phyloP scores from a whole-genome alignment of 345 rosid species.

The Salix exigua region DNA sequence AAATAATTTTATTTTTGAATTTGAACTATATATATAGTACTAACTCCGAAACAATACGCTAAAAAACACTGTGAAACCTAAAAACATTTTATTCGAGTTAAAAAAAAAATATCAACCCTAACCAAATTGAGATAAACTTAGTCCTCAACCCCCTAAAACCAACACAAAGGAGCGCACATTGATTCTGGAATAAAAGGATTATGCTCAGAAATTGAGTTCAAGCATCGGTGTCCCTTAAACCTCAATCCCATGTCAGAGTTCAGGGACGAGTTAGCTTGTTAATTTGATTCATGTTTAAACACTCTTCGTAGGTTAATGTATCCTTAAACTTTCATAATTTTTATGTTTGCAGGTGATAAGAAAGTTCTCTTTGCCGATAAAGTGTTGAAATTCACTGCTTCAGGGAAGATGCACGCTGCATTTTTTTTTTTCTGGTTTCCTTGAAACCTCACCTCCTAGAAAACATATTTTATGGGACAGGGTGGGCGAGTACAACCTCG shows the following conservation, averaged over 20 bases:
- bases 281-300: background rate
- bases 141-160: background rate
- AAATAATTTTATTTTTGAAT: no score
- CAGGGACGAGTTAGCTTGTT: background rate
- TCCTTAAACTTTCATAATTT: background rate
- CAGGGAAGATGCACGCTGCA: constrained; percentile 67
- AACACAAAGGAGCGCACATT: background rate
- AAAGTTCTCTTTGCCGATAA: constrained; percentile 81
- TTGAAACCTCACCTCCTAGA: no score
- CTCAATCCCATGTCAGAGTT: background rate
- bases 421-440: no score
- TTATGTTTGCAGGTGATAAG: constrained; percentile 54
- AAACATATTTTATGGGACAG: no score
- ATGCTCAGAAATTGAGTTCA: background rate
- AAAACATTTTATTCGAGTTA: no score
- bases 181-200: background rate
- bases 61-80: no score
- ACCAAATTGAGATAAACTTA: background rate
- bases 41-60: no score
- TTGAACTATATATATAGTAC: no score
- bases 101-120: no score
- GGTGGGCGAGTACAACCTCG: no score
- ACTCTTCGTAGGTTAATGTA: background rate
- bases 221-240: background rate
- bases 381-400: constrained; percentile 76